These are phyloP conservation scores for Candida dubliniensis DNA, from an alignment of 1,139 yeast species.

Conservation along the genomic window DNA sequence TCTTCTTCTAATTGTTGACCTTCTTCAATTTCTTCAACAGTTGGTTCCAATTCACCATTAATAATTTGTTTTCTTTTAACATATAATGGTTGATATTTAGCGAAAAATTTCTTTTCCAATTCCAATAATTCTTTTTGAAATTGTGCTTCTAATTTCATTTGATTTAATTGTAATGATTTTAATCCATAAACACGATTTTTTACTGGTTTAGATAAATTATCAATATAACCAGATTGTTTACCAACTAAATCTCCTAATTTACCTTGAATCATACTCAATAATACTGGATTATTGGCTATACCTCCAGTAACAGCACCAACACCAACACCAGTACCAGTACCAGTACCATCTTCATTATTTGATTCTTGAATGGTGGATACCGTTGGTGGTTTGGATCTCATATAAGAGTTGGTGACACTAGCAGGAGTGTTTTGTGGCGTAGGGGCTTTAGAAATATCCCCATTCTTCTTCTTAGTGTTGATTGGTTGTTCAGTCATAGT, in stretches of 20 bases:
- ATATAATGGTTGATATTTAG: slow-evolving; percentile 75
- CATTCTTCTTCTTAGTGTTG: slow-evolving; percentile 59
- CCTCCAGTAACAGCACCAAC: slow-evolving; percentile 37
- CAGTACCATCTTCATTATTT: slow-evolving; percentile 33
- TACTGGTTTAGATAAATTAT: slow-evolving; percentile 69
- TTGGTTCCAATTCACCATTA: slow-evolving; percentile 74
- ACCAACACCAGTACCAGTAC: slow-evolving; percentile 22
- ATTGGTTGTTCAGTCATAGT: slow-evolving; percentile 58
- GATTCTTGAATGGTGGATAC: slow-evolving; percentile 81
- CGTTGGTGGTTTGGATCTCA: slow-evolving; percentile 68
- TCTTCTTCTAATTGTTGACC: slow-evolving; percentile 69
- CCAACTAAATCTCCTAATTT: slow-evolving; percentile 85
- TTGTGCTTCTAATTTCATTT: slow-evolving; percentile 82
- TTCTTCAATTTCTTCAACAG: slow-evolving; percentile 69
- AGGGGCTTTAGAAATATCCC: slow-evolving; percentile 90
- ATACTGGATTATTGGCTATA: slow-evolving; percentile 70
- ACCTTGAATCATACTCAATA: slow-evolving; percentile 86
- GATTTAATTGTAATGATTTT: slow-evolving; percentile 80
- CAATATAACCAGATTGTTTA: slow-evolving; percentile 82
- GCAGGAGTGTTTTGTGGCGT: slow-evolving; percentile 99
- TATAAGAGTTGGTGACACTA: slow-evolving; percentile 74
- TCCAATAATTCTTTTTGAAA: slow-evolving; percentile 87
- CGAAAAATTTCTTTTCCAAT: slow-evolving; percentile 78
- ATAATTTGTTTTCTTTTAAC: slow-evolving; percentile 72
- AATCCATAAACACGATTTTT: slow-evolving; percentile 79